Evolutionary conservation across 2,329 filamentous ascomycete species (phyloP), one percentile per base, ranked within the genome.

Genomic region (Emmonsia crescens): DNA sequence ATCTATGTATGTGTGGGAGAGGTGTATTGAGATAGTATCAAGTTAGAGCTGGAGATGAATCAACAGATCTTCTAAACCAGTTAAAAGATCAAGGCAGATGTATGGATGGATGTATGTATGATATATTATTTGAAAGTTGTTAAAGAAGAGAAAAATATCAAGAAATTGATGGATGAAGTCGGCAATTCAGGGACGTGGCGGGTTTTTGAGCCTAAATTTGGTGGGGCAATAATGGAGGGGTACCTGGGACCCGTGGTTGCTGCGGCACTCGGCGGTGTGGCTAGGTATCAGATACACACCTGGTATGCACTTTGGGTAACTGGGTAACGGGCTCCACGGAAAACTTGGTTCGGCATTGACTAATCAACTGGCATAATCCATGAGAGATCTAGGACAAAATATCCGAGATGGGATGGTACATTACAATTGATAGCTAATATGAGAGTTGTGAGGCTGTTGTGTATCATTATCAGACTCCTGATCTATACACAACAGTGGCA

Each of bases 81-180:
- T 40, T 59, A 49, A 59, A 57, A 44, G 38, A 46, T 24, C 54
- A 16, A 31, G 21, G n/a, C 0, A n/a, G 38, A 44, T 4, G 19
- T 6, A 16, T 48, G 29, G 29, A 21, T n/a, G 16, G 3, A 5
- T 36, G 51, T 44, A 27, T 14, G 44, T n/a, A 24, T 24, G n/a
- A 14, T 27, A 9, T 6, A 14, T 8, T 42, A 46, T 61, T 60
- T 21, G 38, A 29, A n/a, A 33, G 24, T 19, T 62, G 61, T 61
- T 60, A 66, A 61, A 60, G 60, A 62, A 60, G 40, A 54, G 64
- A 61, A 61, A 62, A 64, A 56, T 42, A 54, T 64, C 62, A 63
- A 62, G 65, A 65, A 66, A 10, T 58, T 65, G 60, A 62, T 64
- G 66, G 66, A 68, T 67, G 67, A 67, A 63, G 65, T 42, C 64